Conservation (phyloP, 257 asterid species). For the Nicotiana undulata region DNA sequence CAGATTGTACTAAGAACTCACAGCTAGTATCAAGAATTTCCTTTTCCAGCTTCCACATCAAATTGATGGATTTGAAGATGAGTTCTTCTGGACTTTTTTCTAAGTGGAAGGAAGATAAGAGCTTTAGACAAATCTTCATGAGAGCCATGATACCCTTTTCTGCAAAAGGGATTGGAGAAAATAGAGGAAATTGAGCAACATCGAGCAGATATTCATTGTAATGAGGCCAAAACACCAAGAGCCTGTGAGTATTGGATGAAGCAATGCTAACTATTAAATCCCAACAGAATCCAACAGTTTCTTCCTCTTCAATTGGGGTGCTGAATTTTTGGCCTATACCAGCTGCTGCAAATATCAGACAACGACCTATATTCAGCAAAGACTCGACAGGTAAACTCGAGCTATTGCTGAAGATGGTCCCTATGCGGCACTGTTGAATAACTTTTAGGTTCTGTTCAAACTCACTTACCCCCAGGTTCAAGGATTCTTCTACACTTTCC, state of each 20-base stretch:
- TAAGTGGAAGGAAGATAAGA: slow-evolving; percentile 40
- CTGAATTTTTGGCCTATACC: slow-evolving; percentile 82
- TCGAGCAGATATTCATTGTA: slow-evolving; percentile 69
- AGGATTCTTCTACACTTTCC: slow-evolving; percentile 82
- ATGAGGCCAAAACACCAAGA: slow-evolving; percentile 66
- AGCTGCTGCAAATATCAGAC: slow-evolving; percentile 69
- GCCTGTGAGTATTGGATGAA: slow-evolving; percentile 49
- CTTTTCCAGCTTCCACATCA: slow-evolving; percentile 82
- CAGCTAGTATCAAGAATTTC: slow-evolving; percentile 80
- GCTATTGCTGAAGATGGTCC: slow-evolving; percentile 65
- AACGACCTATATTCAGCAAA: slow-evolving; percentile 68
- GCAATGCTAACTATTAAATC: slow-evolving; percentile 53
- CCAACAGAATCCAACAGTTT: slow-evolving; percentile 80
- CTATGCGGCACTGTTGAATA: slow-evolving; percentile 83
- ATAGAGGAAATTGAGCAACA: slow-evolving; percentile 71
- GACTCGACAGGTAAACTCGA: slow-evolving; percentile 64
- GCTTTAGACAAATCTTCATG: slow-evolving; percentile 59
- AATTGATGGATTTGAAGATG: slow-evolving; percentile 66
- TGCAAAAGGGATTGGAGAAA: slow-evolving; percentile 66
- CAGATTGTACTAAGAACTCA: slow-evolving; percentile 51
- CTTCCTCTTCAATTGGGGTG: slow-evolving; percentile 87
- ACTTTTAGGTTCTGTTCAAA: slow-evolving; percentile 71
- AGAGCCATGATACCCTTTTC: slow-evolving; percentile 66
- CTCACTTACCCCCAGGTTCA: slow-evolving; percentile 70
- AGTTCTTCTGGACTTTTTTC: slow-evolving; percentile 64